Base-by-base conservation (phyloP, 2,329 filamentous ascomycete genomes). In the Fusarium newnesense region DNA sequence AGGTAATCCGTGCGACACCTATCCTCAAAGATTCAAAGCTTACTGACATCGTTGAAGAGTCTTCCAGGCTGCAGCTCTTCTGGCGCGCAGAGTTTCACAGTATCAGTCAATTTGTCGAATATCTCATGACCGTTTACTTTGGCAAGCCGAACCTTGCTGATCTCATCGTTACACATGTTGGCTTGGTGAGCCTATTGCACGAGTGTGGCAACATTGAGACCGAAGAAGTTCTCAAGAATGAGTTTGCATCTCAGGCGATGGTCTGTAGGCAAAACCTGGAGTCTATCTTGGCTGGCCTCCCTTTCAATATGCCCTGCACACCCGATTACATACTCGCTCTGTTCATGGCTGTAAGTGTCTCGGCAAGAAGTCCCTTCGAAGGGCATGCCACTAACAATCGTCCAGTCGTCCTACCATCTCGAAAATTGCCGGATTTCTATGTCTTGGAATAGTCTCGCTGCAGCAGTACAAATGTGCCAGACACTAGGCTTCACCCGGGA, bases 91-190 rank as follows among this genome's bases (percentile, higher is more conserved):
- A 67, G 7, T 66, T 67, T 2, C 37, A 67, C 7, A 67, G 32
- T 9, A 50, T 67, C 8, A 34, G 26, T 1, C 64, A 67, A 21
- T 67, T 67, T 30, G 64, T 66, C 7, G 64, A 67, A n/a, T 66
- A 67, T 39, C 36, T 67, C 10, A 67, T 67, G 64, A 67, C 64
- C 4, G 64, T 67, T 7, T 67, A 67, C 26, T 66, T 67, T 9
- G 64, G 64, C 7, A 67, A 67, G 37, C 61, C 61, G 2, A 67
- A 61, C 9, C 37, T 67, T 5, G 64, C 61, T 10, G 61, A 67
- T 2, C 61, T 67, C 9, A 50, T 67, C 0, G n/a, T 67, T 11
- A 67, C 64, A 0, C 18, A 67, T 30, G 43, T 34, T 15, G 64
- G 64, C 0, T 37, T 67, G 12, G n/a, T 40, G 9, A 46, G 64